Conservation (phyloP, 306 rosid genomes). For the Cucurbita argyrosperma region DNA sequence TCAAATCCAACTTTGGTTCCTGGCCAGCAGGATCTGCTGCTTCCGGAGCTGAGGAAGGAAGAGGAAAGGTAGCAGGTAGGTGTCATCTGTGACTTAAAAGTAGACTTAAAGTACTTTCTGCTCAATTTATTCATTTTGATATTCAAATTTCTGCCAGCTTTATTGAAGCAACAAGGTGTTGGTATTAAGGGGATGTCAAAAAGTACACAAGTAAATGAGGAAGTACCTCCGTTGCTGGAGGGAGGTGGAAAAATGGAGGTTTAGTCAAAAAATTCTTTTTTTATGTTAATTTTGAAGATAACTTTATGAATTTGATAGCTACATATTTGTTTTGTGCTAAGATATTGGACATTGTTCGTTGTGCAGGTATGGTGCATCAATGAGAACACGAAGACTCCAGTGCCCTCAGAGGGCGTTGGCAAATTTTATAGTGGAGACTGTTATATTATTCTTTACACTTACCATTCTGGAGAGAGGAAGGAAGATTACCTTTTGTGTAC, state of each 20-base stretch:
- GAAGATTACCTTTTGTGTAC: constrained; percentile 74
- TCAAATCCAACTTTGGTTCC: constrained; percentile 62
- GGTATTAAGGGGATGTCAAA: constrained; percentile 85
- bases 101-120: constrained; percentile 4
- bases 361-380: constrained; percentile 80
- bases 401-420: constrained; percentile 57
- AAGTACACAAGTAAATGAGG: constrained; percentile 58
- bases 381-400: constrained; percentile 56
- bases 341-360: background rate
- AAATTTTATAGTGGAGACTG: constrained; percentile 86
- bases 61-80: constrained; percentile 97
- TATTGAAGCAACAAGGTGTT: constrained; percentile 97
- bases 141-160: constrained; percentile 40
- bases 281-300: constrained; percentile 4
- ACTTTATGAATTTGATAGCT: background rate
- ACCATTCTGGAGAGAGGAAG: constrained; percentile 70
- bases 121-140: constrained; percentile 6
- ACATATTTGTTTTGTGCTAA: constrained; percentile 10
- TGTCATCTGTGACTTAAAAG: constrained; percentile 1
- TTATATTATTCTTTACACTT: constrained; percentile 67
- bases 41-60: constrained; percentile 69
- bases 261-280: background rate
- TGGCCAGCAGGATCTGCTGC: constrained; percentile 62
- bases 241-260: constrained; percentile 99
- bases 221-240: constrained; percentile 93